These are phyloP conservation scores for Sicyos edulis DNA, from an alignment of 306 rosid genomes.

Conservation along the genomic window DNA sequence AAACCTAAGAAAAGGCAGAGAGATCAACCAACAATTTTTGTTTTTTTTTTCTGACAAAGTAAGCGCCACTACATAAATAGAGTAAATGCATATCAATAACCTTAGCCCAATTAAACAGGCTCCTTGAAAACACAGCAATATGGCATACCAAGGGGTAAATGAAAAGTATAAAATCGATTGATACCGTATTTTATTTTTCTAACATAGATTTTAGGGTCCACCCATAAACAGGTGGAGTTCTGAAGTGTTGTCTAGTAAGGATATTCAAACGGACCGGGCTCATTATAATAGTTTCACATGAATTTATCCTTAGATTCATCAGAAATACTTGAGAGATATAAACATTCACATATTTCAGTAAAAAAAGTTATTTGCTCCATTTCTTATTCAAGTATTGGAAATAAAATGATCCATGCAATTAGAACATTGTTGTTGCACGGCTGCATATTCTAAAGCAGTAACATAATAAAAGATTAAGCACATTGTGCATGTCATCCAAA, in stretches of 20 bases:
- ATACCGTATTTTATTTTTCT: not conserved
- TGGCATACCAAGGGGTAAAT: not conserved
- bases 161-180: not conserved
- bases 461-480: conserved; percentile 5
- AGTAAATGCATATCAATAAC: conserved; percentile 9
- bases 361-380: not conserved
- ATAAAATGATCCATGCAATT: not conserved
- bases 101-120: not conserved
- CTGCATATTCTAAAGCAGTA: not conserved
- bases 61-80: conserved; percentile 8
- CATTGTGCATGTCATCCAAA: conserved; percentile 6
- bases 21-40: not conserved
- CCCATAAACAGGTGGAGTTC: not conserved
- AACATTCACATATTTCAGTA: not conserved
- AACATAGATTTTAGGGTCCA: not conserved
- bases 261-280: not conserved
- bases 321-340: conserved; percentile 1
- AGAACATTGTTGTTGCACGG: not conserved
- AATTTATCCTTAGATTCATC: not conserved
- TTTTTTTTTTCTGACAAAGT: not conserved
- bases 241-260: not conserved
- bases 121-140: not conserved
- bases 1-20: conserved; percentile 47
- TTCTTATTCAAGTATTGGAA: not conserved
- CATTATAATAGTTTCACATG: not conserved